A percentile compares a stretch with the other conserved stretches of the same genome.
These are phyloP conservation scores for Salix purpurea DNA, from an alignment of 345 rosid species.

Conservation along the genomic window DNA sequence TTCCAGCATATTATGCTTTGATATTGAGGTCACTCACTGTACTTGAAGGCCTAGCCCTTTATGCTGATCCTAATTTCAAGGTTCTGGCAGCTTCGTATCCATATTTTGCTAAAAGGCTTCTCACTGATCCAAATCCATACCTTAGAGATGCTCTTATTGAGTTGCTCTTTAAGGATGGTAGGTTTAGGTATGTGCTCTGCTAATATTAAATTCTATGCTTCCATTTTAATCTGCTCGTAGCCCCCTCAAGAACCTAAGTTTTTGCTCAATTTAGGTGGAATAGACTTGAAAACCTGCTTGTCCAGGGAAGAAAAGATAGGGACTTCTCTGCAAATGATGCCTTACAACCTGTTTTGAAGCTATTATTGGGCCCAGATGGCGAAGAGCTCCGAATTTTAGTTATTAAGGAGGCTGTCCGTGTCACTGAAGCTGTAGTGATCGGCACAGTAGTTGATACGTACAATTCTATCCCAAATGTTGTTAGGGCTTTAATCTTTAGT, in stretches of 20 bases:
- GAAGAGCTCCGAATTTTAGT: conserved; percentile 75
- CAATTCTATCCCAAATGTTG: conserved; percentile 54
- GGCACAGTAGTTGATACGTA: conserved; percentile 61
- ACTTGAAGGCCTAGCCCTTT: conserved; percentile 90
- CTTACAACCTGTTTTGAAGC: conserved; percentile 78
- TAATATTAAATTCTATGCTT: neutral
- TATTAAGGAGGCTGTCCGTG: conserved; percentile 74
- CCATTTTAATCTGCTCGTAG: conserved; percentile 1
- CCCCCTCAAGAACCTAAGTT: conserved; percentile 4
- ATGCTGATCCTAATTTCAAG: conserved; percentile 89
- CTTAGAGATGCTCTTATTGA: conserved; percentile 94
- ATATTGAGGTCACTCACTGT: conserved; percentile 94
- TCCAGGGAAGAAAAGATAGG: conserved; percentile 85
- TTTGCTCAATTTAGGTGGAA: conserved; percentile 59
- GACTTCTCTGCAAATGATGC: conserved; percentile 90
- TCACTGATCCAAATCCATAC: conserved; percentile 94
- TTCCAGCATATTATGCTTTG: conserved; percentile 91
- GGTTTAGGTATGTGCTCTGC: conserved; percentile 53
- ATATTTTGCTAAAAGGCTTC: conserved; percentile 95
- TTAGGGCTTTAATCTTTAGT: conserved; percentile 46
- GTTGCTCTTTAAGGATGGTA: conserved; percentile 95
- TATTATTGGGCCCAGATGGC: conserved; percentile 65
- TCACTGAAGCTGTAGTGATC: conserved; percentile 65
- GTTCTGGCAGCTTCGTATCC: conserved; percentile 95
- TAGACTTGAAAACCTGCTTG: conserved; percentile 89